Evolutionary conservation across 805 yeast species (phyloP), one percentile per base, ranked within the genome.

Genomic region (Candida yuanshanica): DNA sequence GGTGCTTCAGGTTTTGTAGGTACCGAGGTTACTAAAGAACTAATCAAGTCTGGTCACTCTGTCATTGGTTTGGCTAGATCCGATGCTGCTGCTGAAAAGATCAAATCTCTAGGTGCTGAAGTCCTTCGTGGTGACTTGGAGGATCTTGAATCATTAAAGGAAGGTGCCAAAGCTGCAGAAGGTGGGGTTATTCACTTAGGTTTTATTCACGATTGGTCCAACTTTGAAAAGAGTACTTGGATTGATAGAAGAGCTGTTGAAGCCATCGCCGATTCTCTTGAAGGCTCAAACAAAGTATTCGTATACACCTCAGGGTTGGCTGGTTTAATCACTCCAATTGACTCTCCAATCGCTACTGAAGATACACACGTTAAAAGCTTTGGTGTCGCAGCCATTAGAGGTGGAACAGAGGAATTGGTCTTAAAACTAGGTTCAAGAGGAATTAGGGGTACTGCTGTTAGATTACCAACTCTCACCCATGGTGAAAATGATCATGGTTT

Each of bases 1-100:
- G 68, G 70, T 25, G 69, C 53, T 18, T 46, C 65, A 5, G 68
- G 70, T 0, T 63, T 53, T 39, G 47, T 64, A 32, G 70, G 70
- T 1, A 26, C 53, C 0, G 40, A 41, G 2, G 50, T 59, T 14
- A 43, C 53, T 20, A 35, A 52, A 20, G 54, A 48, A 18, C 42
- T 64, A 10, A 24, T 55, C 11, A 33, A 41, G 3, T 33, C 45
- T 5, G 65, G 63, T 4, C 58, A 63, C 36, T 34, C 45, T 13
- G 60, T 66, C 7, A 21, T 48, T 13, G 69, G 56, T 4, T 45
- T 65, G 16, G 61, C 63, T 3, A 58, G 69, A 48, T 60, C 66
- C 2, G 56, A 53, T 2, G 51, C 41, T 5, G 51, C 66, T 6
- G 64, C 59, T 9, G 43, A 39, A 13, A 58, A 56, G 36, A 33